Evolutionary conservation across 2,329 filamentous ascomycete species (phyloP).

Genomic region (Eutypella sp.): DNA sequence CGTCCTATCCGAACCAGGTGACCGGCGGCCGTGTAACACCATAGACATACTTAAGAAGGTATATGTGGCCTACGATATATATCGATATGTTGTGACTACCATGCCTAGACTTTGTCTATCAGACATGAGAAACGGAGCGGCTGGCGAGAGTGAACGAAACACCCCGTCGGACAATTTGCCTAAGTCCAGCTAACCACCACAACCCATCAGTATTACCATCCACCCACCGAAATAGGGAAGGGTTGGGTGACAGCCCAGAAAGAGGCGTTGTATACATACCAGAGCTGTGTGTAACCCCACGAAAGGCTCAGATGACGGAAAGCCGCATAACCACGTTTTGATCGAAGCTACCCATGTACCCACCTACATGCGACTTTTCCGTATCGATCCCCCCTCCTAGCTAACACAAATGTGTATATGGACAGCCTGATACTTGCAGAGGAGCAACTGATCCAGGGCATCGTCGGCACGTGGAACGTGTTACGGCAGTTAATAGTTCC

Average conservation of each 20-base stretch:
- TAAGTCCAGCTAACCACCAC: too few species aligned
- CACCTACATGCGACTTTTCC: neutral
- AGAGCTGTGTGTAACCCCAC: neutral
- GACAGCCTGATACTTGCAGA: too few species aligned
- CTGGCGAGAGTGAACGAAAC: neutral
- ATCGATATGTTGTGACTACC: neutral
- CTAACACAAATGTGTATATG: neutral
- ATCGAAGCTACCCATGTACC: neutral
- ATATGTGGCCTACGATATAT: too few species aligned
- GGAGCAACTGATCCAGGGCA: neutral
- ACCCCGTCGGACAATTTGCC: neutral
- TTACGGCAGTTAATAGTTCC: neutral
- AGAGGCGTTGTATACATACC: neutral
- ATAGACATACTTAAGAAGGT: too few species aligned
- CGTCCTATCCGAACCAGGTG: too few species aligned
- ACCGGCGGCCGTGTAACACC: too few species aligned
- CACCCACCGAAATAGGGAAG: neutral
- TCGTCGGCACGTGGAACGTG: neutral
- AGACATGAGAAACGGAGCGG: neutral
- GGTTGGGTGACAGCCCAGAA: neutral
- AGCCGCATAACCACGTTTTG: conserved; percentile 1
- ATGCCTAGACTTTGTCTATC: too few species aligned
- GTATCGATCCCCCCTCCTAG: neutral
- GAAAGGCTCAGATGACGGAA: neutral
- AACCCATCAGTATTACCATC: neutral